Evolutionary conservation across 73 alveolate species (phyloP).

Genomic region (Urostyla sp.): DNA sequence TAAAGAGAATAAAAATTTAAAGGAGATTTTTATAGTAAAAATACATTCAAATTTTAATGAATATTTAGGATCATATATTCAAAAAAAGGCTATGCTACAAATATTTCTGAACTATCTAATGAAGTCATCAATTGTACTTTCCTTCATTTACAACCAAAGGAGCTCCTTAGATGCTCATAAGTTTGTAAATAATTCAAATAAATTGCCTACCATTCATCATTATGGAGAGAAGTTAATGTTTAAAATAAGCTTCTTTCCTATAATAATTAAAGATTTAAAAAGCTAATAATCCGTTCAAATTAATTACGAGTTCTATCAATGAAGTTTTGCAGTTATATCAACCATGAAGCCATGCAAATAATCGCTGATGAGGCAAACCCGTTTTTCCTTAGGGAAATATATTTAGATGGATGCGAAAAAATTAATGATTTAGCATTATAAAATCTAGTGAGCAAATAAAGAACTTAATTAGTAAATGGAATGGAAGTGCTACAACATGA

Average conservation of each 20-base stretch:
- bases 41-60: background rate
- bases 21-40: background rate
- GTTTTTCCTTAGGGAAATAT: constrained; percentile 52
- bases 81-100: constrained; percentile 52
- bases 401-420: constrained; percentile 76
- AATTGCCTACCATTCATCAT: constrained; percentile 13
- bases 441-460: background rate
- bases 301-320: constrained; percentile 45
- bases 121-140: constrained; percentile 3
- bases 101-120: constrained; percentile 48
- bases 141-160: constrained; percentile 25
- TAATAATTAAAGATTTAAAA: background rate
- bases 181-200: constrained; percentile 31
- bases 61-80: constrained; percentile 7
- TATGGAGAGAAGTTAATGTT: constrained; percentile 55
- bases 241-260: constrained; percentile 7
- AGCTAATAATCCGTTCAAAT: constrained; percentile 8
- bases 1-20: constrained; percentile 17
- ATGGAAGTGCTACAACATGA: background rate
- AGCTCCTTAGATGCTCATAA: background rate
- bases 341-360: constrained; percentile 37
- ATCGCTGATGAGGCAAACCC: constrained; percentile 68
- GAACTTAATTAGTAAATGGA: background rate
- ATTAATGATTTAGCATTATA: constrained; percentile 63
- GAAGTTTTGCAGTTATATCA: constrained; percentile 58